phyloP scores from a whole-genome alignment of 2,329 filamentous ascomycete genomes.

The Neobulgaria alba region DNA sequence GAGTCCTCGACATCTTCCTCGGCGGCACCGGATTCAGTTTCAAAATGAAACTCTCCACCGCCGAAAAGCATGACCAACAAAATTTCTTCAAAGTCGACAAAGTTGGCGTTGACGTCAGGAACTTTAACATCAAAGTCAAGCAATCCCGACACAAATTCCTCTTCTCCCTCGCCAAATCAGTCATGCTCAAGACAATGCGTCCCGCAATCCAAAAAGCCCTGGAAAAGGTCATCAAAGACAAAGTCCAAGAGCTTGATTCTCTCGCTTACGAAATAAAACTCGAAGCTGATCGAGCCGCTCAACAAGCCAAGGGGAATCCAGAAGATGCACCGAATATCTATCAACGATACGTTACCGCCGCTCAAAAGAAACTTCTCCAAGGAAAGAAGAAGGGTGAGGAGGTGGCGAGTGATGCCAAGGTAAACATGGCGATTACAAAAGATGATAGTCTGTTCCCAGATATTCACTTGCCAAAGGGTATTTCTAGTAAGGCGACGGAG shows the following conservation, averaged over 20 bases:
- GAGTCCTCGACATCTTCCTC: constrained; percentile 81
- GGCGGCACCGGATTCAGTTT: constrained; percentile 84
- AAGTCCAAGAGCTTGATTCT: constrained; percentile 66
- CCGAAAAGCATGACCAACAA: constrained; percentile 63
- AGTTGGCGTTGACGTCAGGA: constrained; percentile 63
- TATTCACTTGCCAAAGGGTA: constrained; percentile 76
- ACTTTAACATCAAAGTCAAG: constrained; percentile 82
- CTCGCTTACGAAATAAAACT: constrained; percentile 69
- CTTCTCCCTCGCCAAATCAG: constrained; percentile 77
- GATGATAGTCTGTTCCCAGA: constrained; percentile 89
- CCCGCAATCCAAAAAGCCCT: constrained; percentile 79
- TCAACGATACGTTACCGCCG: constrained; percentile 69
- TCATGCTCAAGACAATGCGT: constrained; percentile 75
- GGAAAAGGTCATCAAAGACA: constrained; percentile 82
- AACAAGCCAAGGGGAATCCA: constrained; percentile 57
- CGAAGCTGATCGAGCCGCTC: constrained; percentile 67
- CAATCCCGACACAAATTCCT: constrained; percentile 92
- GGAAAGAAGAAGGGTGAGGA: constrained; percentile 68
- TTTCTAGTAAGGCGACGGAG: constrained; percentile 88
- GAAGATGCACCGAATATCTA: constrained; percentile 76
- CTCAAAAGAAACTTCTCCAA: constrained; percentile 64
- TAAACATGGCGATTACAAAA: constrained; percentile 78
- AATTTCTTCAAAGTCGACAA: constrained; percentile 94
- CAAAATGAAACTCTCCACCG: constrained; percentile 79
- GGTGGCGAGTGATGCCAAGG: constrained; percentile 62